Conservation (phyloP, 2,329 filamentous ascomycete species). For the Ceratocystis lukuohia region DNA sequence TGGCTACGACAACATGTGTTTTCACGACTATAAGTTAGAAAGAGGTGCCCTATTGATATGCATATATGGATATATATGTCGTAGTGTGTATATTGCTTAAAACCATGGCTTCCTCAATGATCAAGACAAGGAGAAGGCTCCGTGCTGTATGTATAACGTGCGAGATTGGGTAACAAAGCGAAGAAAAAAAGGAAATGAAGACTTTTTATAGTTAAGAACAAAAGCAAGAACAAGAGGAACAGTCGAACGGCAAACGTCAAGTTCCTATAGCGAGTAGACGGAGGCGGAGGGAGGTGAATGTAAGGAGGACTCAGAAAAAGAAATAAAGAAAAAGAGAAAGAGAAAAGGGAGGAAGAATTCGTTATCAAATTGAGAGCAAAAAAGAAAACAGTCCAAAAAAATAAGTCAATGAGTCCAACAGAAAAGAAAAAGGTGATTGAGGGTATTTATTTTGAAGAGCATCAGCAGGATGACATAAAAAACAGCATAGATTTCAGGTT, state of each 20-base stretch:
- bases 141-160: neutral
- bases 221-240: neutral
- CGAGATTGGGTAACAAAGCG: neutral
- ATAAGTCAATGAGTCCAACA: neutral
- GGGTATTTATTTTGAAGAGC: conserved; percentile 7
- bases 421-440: conserved; percentile 7
- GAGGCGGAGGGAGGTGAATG: neutral
- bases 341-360: neutral
- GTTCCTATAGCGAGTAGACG: neutral
- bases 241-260: neutral
- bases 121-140: neutral
- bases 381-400: neutral
- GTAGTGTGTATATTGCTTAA: too few species aligned
- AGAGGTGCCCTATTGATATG: too few species aligned
- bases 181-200: neutral
- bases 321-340: neutral
- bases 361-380: conserved; percentile 7
- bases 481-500: conserved; percentile 5
- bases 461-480: neutral
- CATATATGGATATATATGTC: too few species aligned
- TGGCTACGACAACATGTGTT: too few species aligned
- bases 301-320: neutral
- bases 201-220: neutral
- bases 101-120: too few species aligned
- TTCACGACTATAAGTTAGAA: too few species aligned